Evolutionary conservation across 345 rosid genomes (phyloP).

Genomic region (Psidium guajava): DNA sequence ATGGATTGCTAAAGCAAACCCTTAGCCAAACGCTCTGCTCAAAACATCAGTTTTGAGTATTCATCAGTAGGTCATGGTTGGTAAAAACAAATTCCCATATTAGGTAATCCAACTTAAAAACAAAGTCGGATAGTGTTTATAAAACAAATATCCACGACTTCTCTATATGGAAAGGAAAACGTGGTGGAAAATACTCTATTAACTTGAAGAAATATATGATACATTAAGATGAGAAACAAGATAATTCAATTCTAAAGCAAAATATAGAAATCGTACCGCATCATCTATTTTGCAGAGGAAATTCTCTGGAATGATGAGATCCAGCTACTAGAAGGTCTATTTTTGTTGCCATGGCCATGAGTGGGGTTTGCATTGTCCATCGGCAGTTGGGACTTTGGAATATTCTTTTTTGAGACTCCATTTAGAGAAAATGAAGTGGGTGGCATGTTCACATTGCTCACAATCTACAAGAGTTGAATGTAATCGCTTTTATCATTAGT

Average conservation of each 20-base stretch:
- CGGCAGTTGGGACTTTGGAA: constrained; percentile 26
- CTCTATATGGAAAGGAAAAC: not conserved
- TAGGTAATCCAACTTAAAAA: not conserved
- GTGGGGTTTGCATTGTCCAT: constrained; percentile 41
- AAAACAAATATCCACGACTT: not conserved
- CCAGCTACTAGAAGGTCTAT: constrained; percentile 53
- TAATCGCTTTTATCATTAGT: not conserved
- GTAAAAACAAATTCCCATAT: not conserved
- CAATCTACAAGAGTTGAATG: constrained; percentile 21
- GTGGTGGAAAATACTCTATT: not conserved
- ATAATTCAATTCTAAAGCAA: not conserved
- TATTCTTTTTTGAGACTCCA: constrained; percentile 49
- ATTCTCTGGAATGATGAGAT: constrained; percentile 55
- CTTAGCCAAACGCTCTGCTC: not conserved
- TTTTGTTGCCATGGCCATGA: constrained; percentile 32
- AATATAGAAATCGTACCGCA: constrained; percentile 14
- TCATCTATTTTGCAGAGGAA: constrained; percentile 48
- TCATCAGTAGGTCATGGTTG: not conserved
- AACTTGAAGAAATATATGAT: not conserved
- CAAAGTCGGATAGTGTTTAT: not conserved
- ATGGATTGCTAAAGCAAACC: not conserved
- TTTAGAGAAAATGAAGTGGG: constrained; percentile 44
- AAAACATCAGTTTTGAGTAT: not conserved
- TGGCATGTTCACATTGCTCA: constrained; percentile 34
- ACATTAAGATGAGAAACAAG: not conserved